Evolutionary conservation across 2,329 filamentous ascomycete species (phyloP).

Genomic region (Penicillium oxalicum): DNA sequence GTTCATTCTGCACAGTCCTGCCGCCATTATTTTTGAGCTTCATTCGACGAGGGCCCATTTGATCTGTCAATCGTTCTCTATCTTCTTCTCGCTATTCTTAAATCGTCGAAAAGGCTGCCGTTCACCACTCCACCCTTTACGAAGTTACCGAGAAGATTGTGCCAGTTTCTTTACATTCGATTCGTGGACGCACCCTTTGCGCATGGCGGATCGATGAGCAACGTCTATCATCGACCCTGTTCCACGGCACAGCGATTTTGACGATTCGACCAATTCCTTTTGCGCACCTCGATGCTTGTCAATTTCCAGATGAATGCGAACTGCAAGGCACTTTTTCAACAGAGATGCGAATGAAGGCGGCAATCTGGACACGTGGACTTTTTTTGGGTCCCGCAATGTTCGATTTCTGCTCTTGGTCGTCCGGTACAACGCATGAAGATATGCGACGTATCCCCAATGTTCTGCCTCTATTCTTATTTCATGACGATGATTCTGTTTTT

Average conservation of each 20-base stretch:
- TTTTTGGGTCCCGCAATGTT: neutral
- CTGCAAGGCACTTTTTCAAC: slow-evolving; percentile 17
- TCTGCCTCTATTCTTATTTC: slow-evolving; percentile 8
- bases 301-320: slow-evolving; percentile 13
- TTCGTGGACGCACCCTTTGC: neutral
- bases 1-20: slow-evolving; percentile 34
- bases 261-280: slow-evolving; percentile 23
- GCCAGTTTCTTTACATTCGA: slow-evolving; percentile 5
- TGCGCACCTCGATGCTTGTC: slow-evolving; percentile 14
- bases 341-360: slow-evolving; percentile 31
- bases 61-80: slow-evolving; percentile 23
- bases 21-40: slow-evolving; percentile 30
- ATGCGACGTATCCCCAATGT: slow-evolving; percentile 7
- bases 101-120: neutral
- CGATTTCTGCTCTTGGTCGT: slow-evolving; percentile 15
- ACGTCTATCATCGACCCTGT: no score
- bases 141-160: no score
- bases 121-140: slow-evolving; percentile 2
- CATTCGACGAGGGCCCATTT: slow-evolving; percentile 30
- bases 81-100: slow-evolving; percentile 13
- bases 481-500: neutral
- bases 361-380: slow-evolving; percentile 18
- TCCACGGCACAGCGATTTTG: slow-evolving; percentile 14
- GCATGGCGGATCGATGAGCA: no score
- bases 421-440: slow-evolving; percentile 13